Conservation (phyloP, 2,329 filamentous ascomycete genomes). For the Aspergillus candidus region DNA sequence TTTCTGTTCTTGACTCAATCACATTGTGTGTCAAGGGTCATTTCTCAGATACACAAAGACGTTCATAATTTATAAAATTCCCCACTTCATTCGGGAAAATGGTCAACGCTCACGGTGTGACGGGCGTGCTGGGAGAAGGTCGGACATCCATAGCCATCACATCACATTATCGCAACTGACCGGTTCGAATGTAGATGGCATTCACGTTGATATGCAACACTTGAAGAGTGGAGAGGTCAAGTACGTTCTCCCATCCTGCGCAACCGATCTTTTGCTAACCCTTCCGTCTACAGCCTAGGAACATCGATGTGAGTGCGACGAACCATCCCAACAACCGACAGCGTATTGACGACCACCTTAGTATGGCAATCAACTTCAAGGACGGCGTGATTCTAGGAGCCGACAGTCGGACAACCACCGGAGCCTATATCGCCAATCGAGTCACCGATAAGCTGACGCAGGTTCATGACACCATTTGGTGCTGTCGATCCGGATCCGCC, state of each 20-base stretch:
- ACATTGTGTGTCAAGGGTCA: background rate
- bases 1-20: background rate
- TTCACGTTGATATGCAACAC: slow-evolving; percentile 97
- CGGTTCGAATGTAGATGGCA: slow-evolving; percentile 66
- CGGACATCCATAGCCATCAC: slow-evolving; percentile 14
- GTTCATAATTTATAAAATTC: background rate
- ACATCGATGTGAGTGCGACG: slow-evolving; percentile 76
- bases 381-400: slow-evolving; percentile 95
- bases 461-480: slow-evolving; percentile 99
- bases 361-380: slow-evolving; percentile 99
- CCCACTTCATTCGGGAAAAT: slow-evolving; percentile 22
- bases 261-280: slow-evolving; percentile 26
- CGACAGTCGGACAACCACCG: slow-evolving; percentile 94
- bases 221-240: slow-evolving; percentile 99
- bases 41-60: slow-evolving; percentile 3
- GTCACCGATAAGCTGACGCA: slow-evolving; percentile 98
- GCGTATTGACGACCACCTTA: slow-evolving; percentile 37
- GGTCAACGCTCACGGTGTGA: slow-evolving; percentile 32
- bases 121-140: slow-evolving; percentile 44
- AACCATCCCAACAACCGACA: slow-evolving; percentile 11
- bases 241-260: slow-evolving; percentile 50
- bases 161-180: slow-evolving; percentile 10
- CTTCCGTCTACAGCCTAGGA: slow-evolving; percentile 60
- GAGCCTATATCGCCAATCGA: slow-evolving; percentile 96
- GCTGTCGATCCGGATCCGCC: slow-evolving; percentile 93